phyloP scores from a whole-genome alignment of 352 stramenopile species.

The Phytophthora fragariae region DNA sequence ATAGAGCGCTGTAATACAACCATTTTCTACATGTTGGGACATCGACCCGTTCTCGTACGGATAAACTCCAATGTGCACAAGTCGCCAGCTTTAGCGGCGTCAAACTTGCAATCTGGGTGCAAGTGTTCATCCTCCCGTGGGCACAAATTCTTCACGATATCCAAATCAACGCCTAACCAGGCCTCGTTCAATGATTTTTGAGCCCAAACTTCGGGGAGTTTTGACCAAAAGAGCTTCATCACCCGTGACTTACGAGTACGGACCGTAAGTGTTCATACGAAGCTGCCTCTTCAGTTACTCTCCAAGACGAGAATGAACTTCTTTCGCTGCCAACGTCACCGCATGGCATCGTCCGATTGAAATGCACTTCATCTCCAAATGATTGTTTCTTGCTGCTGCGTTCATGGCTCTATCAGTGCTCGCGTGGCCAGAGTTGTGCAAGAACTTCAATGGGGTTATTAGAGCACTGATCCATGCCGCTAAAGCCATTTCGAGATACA shows the following conservation, averaged over 20 bases:
- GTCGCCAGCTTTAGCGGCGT: background rate
- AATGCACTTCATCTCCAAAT: background rate
- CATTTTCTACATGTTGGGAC: background rate
- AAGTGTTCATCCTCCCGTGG: too few species aligned
- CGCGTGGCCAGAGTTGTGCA: background rate
- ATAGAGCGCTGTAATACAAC: constrained; percentile 16
- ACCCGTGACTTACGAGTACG: background rate
- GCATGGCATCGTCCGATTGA: too few species aligned
- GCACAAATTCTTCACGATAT: too few species aligned
- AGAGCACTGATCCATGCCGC: too few species aligned
- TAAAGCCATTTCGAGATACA: too few species aligned
- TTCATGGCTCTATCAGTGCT: background rate
- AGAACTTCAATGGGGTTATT: background rate
- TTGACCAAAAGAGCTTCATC: background rate
- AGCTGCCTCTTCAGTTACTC: too few species aligned
- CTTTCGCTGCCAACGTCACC: too few species aligned
- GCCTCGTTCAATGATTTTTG: background rate
- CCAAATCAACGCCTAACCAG: too few species aligned
- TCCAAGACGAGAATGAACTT: too few species aligned
- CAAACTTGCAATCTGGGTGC: background rate
- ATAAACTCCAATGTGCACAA: background rate
- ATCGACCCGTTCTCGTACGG: background rate
- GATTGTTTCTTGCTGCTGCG: background rate
- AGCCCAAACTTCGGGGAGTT: background rate
- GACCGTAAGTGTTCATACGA: too few species aligned